Conservation (phyloP, 805 yeast species). For the Kluyveromyces starmeri region DNA sequence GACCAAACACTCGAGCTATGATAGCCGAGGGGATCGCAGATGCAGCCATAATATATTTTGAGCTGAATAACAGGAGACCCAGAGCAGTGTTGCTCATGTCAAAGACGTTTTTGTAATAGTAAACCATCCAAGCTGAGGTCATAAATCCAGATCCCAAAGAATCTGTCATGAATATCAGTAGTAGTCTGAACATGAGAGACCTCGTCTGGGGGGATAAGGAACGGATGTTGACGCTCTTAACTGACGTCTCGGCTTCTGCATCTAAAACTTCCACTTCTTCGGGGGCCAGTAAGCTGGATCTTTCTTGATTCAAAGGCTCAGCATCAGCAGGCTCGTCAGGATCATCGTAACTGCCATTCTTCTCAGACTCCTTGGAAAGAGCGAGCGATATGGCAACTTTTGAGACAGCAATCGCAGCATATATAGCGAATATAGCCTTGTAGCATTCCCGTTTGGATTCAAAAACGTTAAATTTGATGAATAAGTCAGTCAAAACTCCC, state of each 20-base stretch:
- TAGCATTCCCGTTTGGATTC: conserved; percentile 37
- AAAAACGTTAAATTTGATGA: conserved; percentile 31
- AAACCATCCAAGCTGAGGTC: conserved; percentile 84
- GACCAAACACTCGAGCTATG: conserved; percentile 61
- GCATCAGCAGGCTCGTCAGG: neutral
- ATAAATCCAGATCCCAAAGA: conserved; percentile 84
- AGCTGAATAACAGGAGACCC: conserved; percentile 59
- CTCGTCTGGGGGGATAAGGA: conserved; percentile 34
- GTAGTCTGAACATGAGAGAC: conserved; percentile 37
- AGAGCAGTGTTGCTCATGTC: conserved; percentile 44
- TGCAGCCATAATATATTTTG: conserved; percentile 53
- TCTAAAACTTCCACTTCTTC: conserved; percentile 14
- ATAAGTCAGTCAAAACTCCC: conserved; percentile 48
- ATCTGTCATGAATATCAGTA: conserved; percentile 68
- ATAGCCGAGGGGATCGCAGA: conserved; percentile 73
- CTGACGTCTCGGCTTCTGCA: conserved; percentile 22
- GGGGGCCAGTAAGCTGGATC: neutral
- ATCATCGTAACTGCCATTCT: conserved; percentile 20
- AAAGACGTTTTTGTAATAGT: conserved; percentile 59
- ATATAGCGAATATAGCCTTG: conserved; percentile 45
- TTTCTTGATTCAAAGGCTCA: conserved; percentile 7
- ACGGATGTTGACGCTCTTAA: conserved; percentile 5
- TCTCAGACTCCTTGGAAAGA: conserved; percentile 47
- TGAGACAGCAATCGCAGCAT: conserved; percentile 43
- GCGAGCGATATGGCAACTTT: conserved; percentile 44